Conservation (phyloP, 305 asterid species). For the Fraxinus albicans region DNA sequence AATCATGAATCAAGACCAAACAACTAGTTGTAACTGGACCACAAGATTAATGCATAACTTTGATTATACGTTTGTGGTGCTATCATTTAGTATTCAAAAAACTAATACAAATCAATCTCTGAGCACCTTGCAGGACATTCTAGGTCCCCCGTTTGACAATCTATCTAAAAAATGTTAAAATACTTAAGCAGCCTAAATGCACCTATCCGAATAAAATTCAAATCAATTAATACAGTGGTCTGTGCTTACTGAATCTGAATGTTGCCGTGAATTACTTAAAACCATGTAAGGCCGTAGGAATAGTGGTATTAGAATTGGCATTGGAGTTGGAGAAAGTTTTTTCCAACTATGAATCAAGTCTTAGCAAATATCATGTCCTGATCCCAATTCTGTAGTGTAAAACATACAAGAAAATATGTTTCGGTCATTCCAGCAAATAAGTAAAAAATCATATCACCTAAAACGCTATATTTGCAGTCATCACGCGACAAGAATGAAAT, state of each 20-base stretch:
- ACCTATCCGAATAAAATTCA: not conserved
- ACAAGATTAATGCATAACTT: not conserved
- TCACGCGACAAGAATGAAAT: not conserved
- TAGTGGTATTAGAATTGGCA: not conserved
- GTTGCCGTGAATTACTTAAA: not conserved
- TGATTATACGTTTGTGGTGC: not conserved
- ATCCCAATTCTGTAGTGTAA: not conserved
- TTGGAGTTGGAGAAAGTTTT: not conserved
- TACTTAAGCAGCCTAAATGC: not conserved
- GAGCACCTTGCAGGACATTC: not conserved
- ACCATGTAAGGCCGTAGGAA: not conserved
- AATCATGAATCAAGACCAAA: not conserved
- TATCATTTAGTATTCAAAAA: not conserved
- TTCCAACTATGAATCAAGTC: not conserved
- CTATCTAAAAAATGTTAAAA: not conserved
- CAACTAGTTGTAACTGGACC: not conserved
- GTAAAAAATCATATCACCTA: not conserved
- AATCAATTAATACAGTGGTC: not conserved
- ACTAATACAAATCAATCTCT: not conserved
- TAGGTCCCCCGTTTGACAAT: not conserved
- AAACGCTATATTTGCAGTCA: not conserved
- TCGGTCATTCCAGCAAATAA: not conserved
- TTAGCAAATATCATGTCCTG: not conserved
- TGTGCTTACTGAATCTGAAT: not conserved
- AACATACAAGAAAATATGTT: not conserved